Percentiles rank a stretch among this genome's conserved stretches.
These are phyloP conservation scores for Solanum tarijense DNA, from an alignment of 257 asterid genomes.

Conservation along the genomic window DNA sequence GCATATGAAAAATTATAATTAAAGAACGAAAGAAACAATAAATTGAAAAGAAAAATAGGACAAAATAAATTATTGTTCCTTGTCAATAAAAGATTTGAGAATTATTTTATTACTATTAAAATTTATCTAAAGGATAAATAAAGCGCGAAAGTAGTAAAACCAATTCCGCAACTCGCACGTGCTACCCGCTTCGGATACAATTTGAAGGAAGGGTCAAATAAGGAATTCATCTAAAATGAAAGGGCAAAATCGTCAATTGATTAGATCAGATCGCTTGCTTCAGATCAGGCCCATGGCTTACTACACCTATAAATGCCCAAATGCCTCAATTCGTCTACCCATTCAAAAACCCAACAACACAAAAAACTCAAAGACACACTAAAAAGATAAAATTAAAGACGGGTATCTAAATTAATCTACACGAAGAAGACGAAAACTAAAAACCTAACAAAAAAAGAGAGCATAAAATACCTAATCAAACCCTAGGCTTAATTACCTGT, in stretches of 20 bases:
- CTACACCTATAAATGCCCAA: neutral
- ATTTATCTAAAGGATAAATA: neutral
- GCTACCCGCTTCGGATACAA: neutral
- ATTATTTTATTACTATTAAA: neutral
- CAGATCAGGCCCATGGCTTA: slow-evolving; percentile 3
- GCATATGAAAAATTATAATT: no score
- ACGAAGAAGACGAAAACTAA: neutral
- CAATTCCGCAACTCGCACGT: neutral
- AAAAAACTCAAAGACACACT: neutral
- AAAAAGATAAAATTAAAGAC: neutral
- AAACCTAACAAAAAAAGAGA: neutral
- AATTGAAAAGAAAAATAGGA: neutral
- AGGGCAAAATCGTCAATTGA: neutral
- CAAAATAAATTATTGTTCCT: neutral
- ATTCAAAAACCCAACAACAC: neutral
- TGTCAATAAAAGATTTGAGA: neutral
- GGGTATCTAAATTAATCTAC: neutral
- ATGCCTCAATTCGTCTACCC: neutral
- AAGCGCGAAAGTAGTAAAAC: slow-evolving; percentile 1
- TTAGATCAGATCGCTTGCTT: neutral
- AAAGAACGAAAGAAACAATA: neutral
- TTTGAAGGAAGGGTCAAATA: neutral
- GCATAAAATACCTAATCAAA: neutral
- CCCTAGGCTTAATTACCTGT: neutral
- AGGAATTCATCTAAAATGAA: neutral